Evolutionary conservation across 768 basidiomycete species (phyloP), one percentile per base, ranked within the genome.

Genomic region (Cyathus striatus): DNA sequence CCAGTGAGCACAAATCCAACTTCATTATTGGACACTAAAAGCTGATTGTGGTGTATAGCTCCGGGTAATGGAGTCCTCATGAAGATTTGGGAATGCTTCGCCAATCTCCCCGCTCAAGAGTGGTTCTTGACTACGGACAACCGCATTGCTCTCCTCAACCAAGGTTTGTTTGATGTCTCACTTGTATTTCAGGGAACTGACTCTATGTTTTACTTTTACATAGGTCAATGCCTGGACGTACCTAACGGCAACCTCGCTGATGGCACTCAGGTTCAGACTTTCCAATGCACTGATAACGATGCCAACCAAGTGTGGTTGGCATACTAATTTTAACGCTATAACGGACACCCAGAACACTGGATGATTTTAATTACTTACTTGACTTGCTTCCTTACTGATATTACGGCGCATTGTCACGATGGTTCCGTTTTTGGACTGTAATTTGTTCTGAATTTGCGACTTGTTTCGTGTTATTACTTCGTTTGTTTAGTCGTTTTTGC

Each of bases 271-370:
- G 36, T 58, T 4, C 61, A 62, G 38, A 54, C 52, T 2, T 60
- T 57, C 56, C 48, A 54, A 33, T 62, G 60, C 46, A 46, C 49
- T 23, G 34, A 38, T 25, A 47, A 49, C 5, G 55, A 60, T 37
- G 41, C 12, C n/a, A 62, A 62, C 37, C 60, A 62, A 21, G 40
- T 60, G 16, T 62, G 59, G 60, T n/a, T n/a, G n/a, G n/a, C n/a
- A n/a, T n/a, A n/a, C n/a, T n/a, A n/a, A n/a, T n/a, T n/a, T n/a
- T n/a, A n/a, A n/a, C n/a, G n/a, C n/a, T n/a, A n/a, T n/a, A n/a
- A n/a, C n/a, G n/a, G n/a, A n/a, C n/a, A n/a, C n/a, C n/a, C n/a
- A n/a, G n/a, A n/a, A n/a, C n/a, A n/a, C n/a, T n/a, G n/a, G n/a
- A n/a, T n/a, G n/a, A n/a, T n/a, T n/a, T n/a, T n/a, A n/a, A n/a